Evolutionary conservation across 2,329 filamentous ascomycete genomes (phyloP).

Genomic region (Monosporascus cannonballus): DNA sequence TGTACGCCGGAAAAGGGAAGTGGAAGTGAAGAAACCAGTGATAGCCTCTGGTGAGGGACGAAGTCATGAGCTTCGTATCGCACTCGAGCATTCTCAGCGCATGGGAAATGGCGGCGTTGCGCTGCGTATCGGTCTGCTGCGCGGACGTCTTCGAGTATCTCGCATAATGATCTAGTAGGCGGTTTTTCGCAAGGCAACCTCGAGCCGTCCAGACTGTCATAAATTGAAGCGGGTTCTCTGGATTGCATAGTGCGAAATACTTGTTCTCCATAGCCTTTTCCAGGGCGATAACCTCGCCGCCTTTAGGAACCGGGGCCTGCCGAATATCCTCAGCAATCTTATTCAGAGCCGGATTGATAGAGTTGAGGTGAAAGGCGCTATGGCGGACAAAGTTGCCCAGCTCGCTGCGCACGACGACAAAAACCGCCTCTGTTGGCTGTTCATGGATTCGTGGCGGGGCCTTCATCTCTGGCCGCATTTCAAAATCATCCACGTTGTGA

Average conservation of each 20-base stretch:
- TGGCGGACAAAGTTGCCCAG: constrained; percentile 33
- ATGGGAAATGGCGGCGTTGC: too few species aligned
- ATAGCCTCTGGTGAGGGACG: too few species aligned
- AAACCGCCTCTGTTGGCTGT: constrained; percentile 36
- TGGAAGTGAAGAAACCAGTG: too few species aligned
- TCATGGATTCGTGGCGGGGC: constrained; percentile 20
- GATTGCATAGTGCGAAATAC: constrained; percentile 38
- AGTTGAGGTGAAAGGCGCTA: constrained; percentile 26
- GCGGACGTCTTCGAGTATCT: constrained; percentile 13
- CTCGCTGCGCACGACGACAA: constrained; percentile 33
- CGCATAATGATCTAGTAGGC: constrained; percentile 43
- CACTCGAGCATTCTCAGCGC: too few species aligned
- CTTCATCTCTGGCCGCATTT: constrained; percentile 36
- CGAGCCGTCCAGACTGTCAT: constrained; percentile 34
- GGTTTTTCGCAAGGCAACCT: constrained; percentile 38
- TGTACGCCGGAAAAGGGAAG: too few species aligned
- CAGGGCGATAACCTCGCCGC: constrained; percentile 12
- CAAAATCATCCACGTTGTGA: constrained; percentile 39
- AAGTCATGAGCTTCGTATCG: too few species aligned
- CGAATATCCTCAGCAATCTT: too few species aligned
- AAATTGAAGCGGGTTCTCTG: constrained; percentile 32
- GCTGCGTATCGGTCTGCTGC: not conserved
- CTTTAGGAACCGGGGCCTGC: too few species aligned
- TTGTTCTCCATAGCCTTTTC: constrained; percentile 36
- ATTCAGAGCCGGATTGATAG: constrained; percentile 8